Percentiles rank a stretch among this genome's conserved stretches.
Conservation (phyloP, 371 early-diverging fungal species). For the Mycotypha africana region DNA sequence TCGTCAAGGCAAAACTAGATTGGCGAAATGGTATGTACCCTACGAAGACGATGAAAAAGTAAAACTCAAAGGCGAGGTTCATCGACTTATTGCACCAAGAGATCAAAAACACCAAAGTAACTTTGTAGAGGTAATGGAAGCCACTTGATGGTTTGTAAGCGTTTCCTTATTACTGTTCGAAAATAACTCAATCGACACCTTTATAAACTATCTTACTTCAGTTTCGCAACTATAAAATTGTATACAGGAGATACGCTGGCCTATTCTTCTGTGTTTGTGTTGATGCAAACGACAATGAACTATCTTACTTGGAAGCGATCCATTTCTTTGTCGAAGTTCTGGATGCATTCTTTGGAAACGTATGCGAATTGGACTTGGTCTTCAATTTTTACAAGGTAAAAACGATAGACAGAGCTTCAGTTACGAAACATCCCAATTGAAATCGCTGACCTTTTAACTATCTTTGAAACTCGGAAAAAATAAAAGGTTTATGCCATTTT, state of each 20-base stretch:
- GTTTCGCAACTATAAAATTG: conserved; percentile 92
- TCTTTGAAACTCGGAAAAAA: no score
- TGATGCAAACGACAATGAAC: conserved; percentile 94
- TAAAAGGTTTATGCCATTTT: conserved; percentile 89
- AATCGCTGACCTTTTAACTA: no score
- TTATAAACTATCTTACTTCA: conserved; percentile 8
- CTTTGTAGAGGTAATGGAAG: conserved; percentile 87
- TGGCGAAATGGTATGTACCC: conserved; percentile 95
- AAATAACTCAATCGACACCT: not conserved
- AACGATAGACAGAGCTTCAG: not conserved
- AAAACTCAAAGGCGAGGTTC: conserved; percentile 92
- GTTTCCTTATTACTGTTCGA: no score
- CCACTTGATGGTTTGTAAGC: no score
- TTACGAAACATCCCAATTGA: not conserved
- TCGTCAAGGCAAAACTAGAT: conserved; percentile 95
- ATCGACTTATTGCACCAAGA: conserved; percentile 90
- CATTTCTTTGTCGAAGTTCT: conserved; percentile 98
- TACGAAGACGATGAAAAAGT: conserved; percentile 91
- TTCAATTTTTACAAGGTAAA: conserved; percentile 94
- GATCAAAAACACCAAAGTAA: conserved; percentile 95
- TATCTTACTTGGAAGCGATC: conserved; percentile 91
- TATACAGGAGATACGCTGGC: conserved; percentile 95
- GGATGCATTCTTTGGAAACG: conserved; percentile 96
- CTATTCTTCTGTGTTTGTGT: conserved; percentile 97
- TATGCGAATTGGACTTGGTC: conserved; percentile 95